Evolutionary conservation across 2,329 filamentous ascomycete genomes (phyloP), one percentile per base, ranked within the genome.

Genomic region (Monilinia polystroma): DNA sequence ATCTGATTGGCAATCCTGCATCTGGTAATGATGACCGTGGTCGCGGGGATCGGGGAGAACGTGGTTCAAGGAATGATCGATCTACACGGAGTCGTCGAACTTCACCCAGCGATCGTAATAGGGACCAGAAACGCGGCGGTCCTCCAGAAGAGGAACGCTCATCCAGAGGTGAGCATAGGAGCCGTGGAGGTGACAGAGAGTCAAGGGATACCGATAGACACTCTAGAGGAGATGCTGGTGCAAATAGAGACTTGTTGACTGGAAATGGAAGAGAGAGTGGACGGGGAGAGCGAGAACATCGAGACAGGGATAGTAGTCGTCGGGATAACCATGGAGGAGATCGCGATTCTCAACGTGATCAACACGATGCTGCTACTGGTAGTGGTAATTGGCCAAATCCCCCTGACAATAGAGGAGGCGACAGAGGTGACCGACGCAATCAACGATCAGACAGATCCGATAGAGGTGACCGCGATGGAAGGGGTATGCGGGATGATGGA

Each of bases 11-110:
- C 51, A 73, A 69, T 41, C 66, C 64, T 51, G 62, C 60, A 11
- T 47, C 69, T 4, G 62, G 18, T 29, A 67, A 51, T 14, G 71
- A 70, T n/a, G 66, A 66, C 12, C 66, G 68, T 20, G 68, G 72
- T 32, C 70, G 71, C 26, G 68, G 69, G 64, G 75, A 76, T 10
- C 70, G 70, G 63, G 45, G 55, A 35, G 73, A 76, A 32, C 73
- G 75, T 18, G 68, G 67, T 62, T 71, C 70, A 35, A 68, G 75
- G 66, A 68, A 72, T 64, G 75, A 75, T 35, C 73, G 73, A 16
- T 73, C 74, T 35, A 74, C 72, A n/a, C 73, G 75, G 47, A 76
- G 74, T 67, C 71, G 72, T 20, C 69, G 74, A 63, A 70, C 67
- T 63, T 76, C 75, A 4, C 71, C 71, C 65, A 76, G 72, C 52